These are phyloP conservation scores for Mycosarcoma maydis DNA, from an alignment of 1,284 basidiomycete genomes.

Conservation along the genomic window DNA sequence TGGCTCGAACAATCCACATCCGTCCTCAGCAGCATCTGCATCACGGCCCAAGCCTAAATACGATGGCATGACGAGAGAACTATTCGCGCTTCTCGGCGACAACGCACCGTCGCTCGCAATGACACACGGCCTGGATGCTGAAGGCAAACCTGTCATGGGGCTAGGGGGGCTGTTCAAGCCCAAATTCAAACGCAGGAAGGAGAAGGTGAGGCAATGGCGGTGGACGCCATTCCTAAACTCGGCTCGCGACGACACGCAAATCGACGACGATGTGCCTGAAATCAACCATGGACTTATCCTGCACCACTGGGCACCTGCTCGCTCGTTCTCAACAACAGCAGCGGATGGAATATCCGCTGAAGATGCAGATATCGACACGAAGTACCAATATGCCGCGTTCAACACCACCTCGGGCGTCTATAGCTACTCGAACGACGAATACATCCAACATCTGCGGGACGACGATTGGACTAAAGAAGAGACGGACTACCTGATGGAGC, in stretches of 20 bases:
- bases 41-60: slow-evolving; percentile 41
- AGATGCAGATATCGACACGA: slow-evolving; percentile 38
- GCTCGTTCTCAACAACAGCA: not conserved
- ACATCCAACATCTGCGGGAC: slow-evolving; percentile 82
- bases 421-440: slow-evolving; percentile 90
- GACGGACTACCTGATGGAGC: slow-evolving; percentile 88
- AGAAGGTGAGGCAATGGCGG: slow-evolving; percentile 67
- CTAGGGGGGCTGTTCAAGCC: slow-evolving; percentile 72
- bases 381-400: slow-evolving; percentile 79
- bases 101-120: slow-evolving; percentile 79
- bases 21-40: slow-evolving; percentile 20
- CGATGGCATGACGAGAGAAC: slow-evolving; percentile 85
- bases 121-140: slow-evolving; percentile 26
- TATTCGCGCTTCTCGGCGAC: slow-evolving; percentile 92
- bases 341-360: not conserved
- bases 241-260: slow-evolving; percentile 54
- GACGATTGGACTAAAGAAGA: slow-evolving; percentile 91
- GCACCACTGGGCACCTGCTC: slow-evolving; percentile 57
- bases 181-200: slow-evolving; percentile 83
- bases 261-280: slow-evolving; percentile 34
- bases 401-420: slow-evolving; percentile 77
- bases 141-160: slow-evolving; percentile 61
- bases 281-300: slow-evolving; percentile 51
- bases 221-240: slow-evolving; percentile 61
- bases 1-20: slow-evolving; percentile 37